Base-by-base conservation (phyloP, 352 stramenopile species). In the Phytophthora melonis region DNA sequence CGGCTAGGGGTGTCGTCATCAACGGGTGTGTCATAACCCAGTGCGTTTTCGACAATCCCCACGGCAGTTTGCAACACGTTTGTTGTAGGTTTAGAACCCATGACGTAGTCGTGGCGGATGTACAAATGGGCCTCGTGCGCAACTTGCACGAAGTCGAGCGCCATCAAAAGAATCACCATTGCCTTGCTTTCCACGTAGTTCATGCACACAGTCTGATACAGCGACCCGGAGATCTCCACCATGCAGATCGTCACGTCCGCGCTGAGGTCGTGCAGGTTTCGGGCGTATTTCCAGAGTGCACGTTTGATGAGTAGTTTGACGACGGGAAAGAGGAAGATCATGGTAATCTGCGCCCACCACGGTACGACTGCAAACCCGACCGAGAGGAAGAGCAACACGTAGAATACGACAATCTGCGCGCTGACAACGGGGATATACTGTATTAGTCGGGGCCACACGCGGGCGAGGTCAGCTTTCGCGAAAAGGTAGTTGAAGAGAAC, bases 151-250 rank as follows among this genome's bases (percentile, higher is more conserved):
- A 72, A 49, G 50, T 71, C 68, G 16, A 75, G 45, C 5, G 19
- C 56, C 55, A 72, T 56, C 16, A 75, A 41, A 6, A 72, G n/a
- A 7, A 61, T 2, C 25, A 54, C 63, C 56, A 72, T 75, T 1
- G 63, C 3, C 0, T 27, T 55, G 14, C 4, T 69, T 36, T 56
- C 25, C 21, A 75, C 68, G 50, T 71, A 69, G 36, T 79, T 65
- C 66, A 78, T 59, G 43, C 59, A 78, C 8, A 70, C 57, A 2
- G 63, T 80, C 55, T 77, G 59, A 36, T 75, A 80, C 23, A 80
- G 69, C 49, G 73, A 74, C 2, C 73, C 55, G 0, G 64, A 72
- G 63, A 80, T 77, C 41, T 80, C 68, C 19, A 71, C 60, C 58
- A 76, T 67, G 63, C 68, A 79, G 27, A 80, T 58, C 1, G 63